Conservation (phyloP, 768 basidiomycete species). For the Russula foetens region DNA sequence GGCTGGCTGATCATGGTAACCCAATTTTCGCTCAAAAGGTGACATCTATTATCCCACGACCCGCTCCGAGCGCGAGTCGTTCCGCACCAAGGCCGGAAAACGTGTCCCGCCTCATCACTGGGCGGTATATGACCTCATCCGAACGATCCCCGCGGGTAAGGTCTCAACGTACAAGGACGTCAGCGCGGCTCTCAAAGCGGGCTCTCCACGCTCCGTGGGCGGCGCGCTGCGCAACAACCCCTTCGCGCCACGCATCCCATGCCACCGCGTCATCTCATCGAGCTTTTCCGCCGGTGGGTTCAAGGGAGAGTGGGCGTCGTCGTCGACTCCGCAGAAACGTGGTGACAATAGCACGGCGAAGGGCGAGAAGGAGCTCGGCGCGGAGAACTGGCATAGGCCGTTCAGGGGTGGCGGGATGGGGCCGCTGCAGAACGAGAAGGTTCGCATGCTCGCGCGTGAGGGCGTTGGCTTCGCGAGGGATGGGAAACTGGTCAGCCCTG, state of each 20-base stretch:
- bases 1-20: neutral
- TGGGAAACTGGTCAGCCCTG: conserved; percentile 7
- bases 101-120: conserved; percentile 20
- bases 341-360: neutral
- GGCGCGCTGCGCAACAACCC: conserved; percentile 56
- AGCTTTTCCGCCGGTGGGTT: conserved; percentile 56
- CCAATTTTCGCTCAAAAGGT: neutral
- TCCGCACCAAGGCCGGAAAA: conserved; percentile 16
- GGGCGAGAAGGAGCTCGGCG: neutral
- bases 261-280: conserved; percentile 62
- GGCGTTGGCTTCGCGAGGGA: conserved; percentile 14
- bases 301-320: conserved; percentile 43
- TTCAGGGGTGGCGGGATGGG: conserved; percentile 14
- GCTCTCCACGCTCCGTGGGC: conserved; percentile 67
- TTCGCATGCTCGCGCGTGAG: conserved; percentile 15
- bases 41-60: conserved; percentile 12
- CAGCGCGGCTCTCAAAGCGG: conserved; percentile 38
- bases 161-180: conserved; percentile 27
- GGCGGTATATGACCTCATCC: conserved; percentile 19
- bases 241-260: conserved; percentile 59
- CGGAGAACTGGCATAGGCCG: conserved; percentile 14
- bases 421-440: conserved; percentile 15
- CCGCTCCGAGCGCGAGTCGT: conserved; percentile 10
- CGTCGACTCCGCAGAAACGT: neutral
- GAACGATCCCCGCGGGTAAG: conserved; percentile 12